phyloP scores from a whole-genome alignment of 345 rosid species.

The Pistacia atlantica region DNA sequence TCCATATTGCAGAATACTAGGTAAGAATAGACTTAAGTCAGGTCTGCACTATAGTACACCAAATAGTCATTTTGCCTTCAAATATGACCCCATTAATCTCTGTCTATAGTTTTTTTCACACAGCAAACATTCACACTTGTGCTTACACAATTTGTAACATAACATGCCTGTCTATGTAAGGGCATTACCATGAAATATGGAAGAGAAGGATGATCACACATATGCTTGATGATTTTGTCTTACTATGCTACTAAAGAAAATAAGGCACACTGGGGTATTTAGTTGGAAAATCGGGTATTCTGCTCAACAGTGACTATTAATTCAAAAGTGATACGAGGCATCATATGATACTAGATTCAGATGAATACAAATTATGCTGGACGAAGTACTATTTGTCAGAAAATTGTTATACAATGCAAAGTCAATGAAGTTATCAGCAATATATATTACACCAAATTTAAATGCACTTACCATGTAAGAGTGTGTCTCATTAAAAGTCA shows the following conservation, averaged over 20 bases:
- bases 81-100: no score
- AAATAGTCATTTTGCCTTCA: no score
- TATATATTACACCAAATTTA: neutral
- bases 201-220: neutral
- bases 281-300: neutral
- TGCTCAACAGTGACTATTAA: neutral
- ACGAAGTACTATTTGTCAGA: no score
- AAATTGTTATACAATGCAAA: neutral
- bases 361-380: no score
- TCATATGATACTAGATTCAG: neutral
- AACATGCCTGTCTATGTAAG: neutral
- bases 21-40: neutral
- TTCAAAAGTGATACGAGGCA: neutral
- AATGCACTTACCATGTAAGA: slow-evolving; percentile 56
- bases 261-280: neutral
- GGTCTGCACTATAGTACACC: no score
- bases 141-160: neutral
- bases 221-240: neutral
- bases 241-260: neutral
- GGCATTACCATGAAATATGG: neutral
- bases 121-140: neutral
- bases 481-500: slow-evolving; percentile 33
- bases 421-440: neutral
- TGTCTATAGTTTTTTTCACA: neutral
- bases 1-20: no score